Base-by-base conservation (phyloP, 1,139 yeast species). In the Yarrowia galli region DNA sequence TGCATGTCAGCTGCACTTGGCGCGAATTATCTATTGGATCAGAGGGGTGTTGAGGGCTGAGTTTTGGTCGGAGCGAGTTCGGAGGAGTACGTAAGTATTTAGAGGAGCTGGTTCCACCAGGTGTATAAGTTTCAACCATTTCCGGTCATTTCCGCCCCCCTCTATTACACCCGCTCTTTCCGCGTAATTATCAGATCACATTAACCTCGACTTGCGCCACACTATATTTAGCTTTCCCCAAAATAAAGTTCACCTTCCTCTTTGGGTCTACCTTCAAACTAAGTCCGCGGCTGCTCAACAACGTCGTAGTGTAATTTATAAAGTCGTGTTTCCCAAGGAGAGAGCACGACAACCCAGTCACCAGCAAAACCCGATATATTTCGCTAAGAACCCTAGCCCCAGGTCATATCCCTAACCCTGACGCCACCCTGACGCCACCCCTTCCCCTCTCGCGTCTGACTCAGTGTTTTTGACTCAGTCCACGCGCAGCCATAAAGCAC, bases 401-500 rank as follows among this genome's bases (percentile, higher is more conserved):
- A 6, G 32, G n/a, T n/a, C n/a, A n/a, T n/a, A n/a, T n/a, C 51
- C 18, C 51, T 10, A 9, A 25, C 51, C 18, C 32, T 7, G 3
- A 1, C 18, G 3, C 32, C 0, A 18, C 32, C 32, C 32, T 16
- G 3, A n/a, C n/a, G n/a, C n/a, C n/a, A n/a, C n/a, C 53, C 28
- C 51, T 16, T 6, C 18, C 35, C 23, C 28, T 8, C 28, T 15
- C 28, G n/a, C 8, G 3, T n/a, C 16, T 46, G 51, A 46, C 53
- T 25, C 53, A n/a, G 53, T 28, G 32, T 16, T 23, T 48, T 48
- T 48, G 53, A 48, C 53, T 48, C 53, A 48, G 53, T 25, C 36
- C 53, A n/a, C 53, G 53, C 53, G 53, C 53, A 48, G 53, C 53
- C 53, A 48, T 48, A 48, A 48, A 48, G 53, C 22, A 48, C 36